A percentile compares a stretch with the other conserved stretches of the same genome.
These are phyloP conservation scores for Mediolabrus comicus DNA, from an alignment of 108 stramenopile genomes.

Conservation along the genomic window DNA sequence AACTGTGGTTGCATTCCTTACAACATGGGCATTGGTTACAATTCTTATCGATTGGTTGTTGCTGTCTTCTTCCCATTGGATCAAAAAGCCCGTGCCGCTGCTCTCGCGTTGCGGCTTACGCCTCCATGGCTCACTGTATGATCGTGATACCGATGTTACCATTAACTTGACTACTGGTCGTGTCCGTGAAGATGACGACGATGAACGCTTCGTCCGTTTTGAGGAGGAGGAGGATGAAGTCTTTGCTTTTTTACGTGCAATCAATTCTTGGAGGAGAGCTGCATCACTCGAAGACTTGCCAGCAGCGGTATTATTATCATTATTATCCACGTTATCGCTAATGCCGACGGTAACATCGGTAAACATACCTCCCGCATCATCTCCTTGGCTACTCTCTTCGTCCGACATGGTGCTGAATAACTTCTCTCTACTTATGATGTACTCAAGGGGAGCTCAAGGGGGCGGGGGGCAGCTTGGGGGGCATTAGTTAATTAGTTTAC, in stretches of 20 bases:
- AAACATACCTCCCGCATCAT: neutral
- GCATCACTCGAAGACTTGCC: neutral
- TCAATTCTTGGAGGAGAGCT: neutral
- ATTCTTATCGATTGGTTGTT: conserved; percentile 37
- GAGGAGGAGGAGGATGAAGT: neutral
- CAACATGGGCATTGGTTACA: conserved; percentile 72
- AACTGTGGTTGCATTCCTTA: conserved; percentile 54
- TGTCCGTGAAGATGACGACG: conserved; percentile 25
- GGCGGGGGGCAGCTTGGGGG: no score
- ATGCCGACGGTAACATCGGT: neutral
- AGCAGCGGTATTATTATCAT: neutral
- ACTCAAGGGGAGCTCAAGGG: no score
- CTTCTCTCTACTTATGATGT: no score
- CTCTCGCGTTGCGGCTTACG: conserved; percentile 18
- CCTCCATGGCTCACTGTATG: conserved; percentile 45
- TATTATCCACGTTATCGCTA: neutral
- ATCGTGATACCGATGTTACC: conserved; percentile 22
- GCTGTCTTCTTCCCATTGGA: conserved; percentile 9
- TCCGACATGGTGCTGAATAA: neutral
- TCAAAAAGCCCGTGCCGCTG: conserved; percentile 34
- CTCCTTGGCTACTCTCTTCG: neutral
- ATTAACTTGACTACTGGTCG: conserved; percentile 35
- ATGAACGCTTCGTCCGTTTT: neutral
- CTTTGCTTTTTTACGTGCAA: neutral
- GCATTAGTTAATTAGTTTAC: no score